Evolutionary conservation across 1,139 yeast species (phyloP).

Genomic region (Zygoascus sp.): DNA sequence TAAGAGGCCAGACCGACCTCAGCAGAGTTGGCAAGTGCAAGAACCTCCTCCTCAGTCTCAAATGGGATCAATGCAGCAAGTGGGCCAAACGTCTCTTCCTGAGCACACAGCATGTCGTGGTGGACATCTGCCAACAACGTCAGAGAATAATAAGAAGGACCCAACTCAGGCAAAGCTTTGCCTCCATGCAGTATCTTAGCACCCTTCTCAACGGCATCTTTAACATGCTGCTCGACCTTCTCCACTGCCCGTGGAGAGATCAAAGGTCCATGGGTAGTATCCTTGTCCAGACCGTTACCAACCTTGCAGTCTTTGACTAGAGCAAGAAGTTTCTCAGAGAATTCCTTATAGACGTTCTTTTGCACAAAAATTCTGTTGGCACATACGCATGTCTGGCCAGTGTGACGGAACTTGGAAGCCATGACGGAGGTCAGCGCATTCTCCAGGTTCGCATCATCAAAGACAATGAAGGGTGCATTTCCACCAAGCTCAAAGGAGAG

Average conservation of each 20-base stretch:
- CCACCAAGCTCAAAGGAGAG: constrained; percentile 86
- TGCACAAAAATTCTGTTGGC: constrained; percentile 71
- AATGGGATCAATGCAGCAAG: constrained; percentile 65
- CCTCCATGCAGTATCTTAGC: constrained; percentile 65
- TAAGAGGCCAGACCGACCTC: constrained; percentile 74
- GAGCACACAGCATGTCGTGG: constrained; percentile 52
- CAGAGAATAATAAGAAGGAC: constrained; percentile 68
- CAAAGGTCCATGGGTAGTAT: constrained; percentile 74
- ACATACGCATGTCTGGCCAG: constrained; percentile 79
- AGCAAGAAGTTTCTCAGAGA: constrained; percentile 45
- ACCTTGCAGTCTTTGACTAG: constrained; percentile 51
- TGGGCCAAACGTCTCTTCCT: constrained; percentile 90
- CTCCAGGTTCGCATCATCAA: constrained; percentile 74
- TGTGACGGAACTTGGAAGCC: constrained; percentile 61
- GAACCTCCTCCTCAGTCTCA: constrained; percentile 60
- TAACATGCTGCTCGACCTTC: constrained; percentile 64
- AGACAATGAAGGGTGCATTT: constrained; percentile 84
- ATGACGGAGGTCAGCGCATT: constrained; percentile 67
- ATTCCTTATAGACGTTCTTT: constrained; percentile 51
- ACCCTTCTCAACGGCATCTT: constrained; percentile 69
- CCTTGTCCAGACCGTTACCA: constrained; percentile 67
- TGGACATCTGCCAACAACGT: constrained; percentile 66
- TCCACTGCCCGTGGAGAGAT: constrained; percentile 60
- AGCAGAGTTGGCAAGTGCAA: constrained; percentile 61
- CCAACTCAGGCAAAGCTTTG: constrained; percentile 55